Conservation (phyloP, 805 yeast species). For the Yarrowia sp. region DNA sequence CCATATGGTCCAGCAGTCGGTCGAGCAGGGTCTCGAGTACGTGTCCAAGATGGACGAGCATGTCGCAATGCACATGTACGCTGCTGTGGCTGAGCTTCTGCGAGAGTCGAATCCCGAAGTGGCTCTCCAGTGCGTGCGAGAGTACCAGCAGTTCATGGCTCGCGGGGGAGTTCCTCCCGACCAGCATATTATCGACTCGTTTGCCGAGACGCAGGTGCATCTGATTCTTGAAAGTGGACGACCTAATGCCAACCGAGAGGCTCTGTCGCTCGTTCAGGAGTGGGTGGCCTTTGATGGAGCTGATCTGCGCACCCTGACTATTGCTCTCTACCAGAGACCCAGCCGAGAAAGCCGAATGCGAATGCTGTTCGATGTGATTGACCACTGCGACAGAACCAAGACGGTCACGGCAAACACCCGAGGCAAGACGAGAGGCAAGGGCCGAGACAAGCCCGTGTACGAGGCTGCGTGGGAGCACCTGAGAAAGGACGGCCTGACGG, state of each 20-base stretch:
- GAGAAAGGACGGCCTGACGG: not conserved
- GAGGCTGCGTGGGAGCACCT: not conserved
- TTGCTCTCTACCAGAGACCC: not conserved
- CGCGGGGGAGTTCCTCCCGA: not conserved
- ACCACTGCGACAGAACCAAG: not conserved
- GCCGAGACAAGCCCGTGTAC: not conserved
- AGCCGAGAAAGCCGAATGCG: not conserved
- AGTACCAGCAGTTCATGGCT: not conserved
- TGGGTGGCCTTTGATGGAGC: slow-evolving; percentile 14
- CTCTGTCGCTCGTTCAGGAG: not conserved
- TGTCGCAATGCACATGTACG: slow-evolving; percentile 8
- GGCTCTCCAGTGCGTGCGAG: not conserved
- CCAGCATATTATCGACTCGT: not conserved
- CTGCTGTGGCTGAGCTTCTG: not conserved
- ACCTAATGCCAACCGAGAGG: not conserved
- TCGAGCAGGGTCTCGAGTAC: not conserved
- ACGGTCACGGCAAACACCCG: not conserved
- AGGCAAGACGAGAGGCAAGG: not conserved
- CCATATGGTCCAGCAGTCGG: slow-evolving; percentile 1
- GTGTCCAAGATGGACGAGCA: not conserved
- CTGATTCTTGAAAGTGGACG: not conserved
- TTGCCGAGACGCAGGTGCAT: slow-evolving; percentile 5
- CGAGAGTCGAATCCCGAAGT: not conserved
- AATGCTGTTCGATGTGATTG: not conserved
- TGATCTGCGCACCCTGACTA: not conserved